Base-by-base conservation (phyloP, 345 rosid species). In the Microcos paniculata region DNA sequence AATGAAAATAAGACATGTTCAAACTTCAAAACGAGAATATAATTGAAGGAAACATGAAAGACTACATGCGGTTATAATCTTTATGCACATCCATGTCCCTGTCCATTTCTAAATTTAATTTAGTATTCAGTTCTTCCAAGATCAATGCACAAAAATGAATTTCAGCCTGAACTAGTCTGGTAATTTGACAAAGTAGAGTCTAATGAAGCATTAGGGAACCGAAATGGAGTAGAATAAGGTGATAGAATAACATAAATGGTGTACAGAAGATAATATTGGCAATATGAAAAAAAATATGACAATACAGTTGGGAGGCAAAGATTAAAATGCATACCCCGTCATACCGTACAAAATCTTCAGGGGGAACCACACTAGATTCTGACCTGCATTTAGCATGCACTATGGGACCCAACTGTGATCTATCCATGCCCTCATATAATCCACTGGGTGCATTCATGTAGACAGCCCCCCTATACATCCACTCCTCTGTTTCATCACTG, bases 381-480 rank as follows among this genome's bases (percentile, higher is more conserved):
- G 98, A 85, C 85, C 90, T 85, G 92, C 99, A 96, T 85, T 96
- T 96, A 62, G 94, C 98, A 88, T 96, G 99, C 69, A 96, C 99
- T 79, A 96, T 96, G 15, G 97, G 97, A 77, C 99, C 98, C 86
- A 94, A 82, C 62, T 82, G 90, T 75, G 94, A 91, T 73, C 93
- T 88, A 84, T 91, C 98, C 88, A 89, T 65, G 78, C 91, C 90
- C 67, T 71, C 75, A 71, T 76, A 80, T 30, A 84, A 81, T 75
- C 90, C 97, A 56, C 77, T 81, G n/a, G 88, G 88, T 38, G 90
- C 90, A 88, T 96, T 94, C 92, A 91, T 84, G 91, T 96, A 96
- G 57, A 94, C 98, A 43, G 98, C 94, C 40, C 97, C 99, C 83
- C 81, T 96, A 77, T 96, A 96, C 98, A 96, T 96, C 99, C 99